Evolutionary conservation across 495 filamentous ascomycete species (phyloP).

Genomic region (Tuber borchii): DNA sequence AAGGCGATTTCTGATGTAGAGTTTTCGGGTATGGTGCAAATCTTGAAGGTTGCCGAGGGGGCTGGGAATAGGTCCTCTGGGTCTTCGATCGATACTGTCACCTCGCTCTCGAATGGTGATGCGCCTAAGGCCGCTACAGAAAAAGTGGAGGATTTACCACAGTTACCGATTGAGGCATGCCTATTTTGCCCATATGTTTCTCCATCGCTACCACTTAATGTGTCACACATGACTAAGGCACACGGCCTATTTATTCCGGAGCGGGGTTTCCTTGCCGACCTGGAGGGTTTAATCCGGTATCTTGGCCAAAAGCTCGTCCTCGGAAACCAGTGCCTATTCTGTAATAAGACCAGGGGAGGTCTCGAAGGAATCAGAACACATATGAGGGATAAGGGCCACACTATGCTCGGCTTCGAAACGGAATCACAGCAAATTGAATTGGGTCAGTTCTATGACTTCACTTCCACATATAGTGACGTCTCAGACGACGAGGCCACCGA

Average conservation of each 20-base stretch:
- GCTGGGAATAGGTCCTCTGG: constrained; percentile 38
- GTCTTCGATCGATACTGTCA: constrained; percentile 30
- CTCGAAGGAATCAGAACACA: constrained; percentile 76
- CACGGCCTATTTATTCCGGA: constrained; percentile 98
- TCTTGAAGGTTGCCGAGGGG: constrained; percentile 58
- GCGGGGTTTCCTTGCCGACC: constrained; percentile 66
- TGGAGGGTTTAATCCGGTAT: constrained; percentile 73
- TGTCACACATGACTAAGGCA: constrained; percentile 79
- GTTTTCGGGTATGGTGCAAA: constrained; percentile 70
- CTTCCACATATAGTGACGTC: constrained; percentile 80
- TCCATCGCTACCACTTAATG: constrained; percentile 62
- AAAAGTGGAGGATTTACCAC: constrained; percentile 37
- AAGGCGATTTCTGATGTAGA: constrained; percentile 42
- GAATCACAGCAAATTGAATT: constrained; percentile 90
- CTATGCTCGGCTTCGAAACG: constrained; percentile 85
- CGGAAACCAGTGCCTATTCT: constrained; percentile 75
- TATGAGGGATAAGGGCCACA: constrained; percentile 95
- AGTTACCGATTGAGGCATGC: constrained; percentile 58
- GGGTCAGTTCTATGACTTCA: constrained; percentile 98
- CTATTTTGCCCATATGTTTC: constrained; percentile 85
- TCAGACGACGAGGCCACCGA: constrained; percentile 50
- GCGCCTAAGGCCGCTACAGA: constrained; percentile 30
- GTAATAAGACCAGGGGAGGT: constrained; percentile 67
- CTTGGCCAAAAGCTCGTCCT: constrained; percentile 67
- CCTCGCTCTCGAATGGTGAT: constrained; percentile 7